Base-by-base conservation (phyloP, 345 rosid genomes). In the Moricandia arvensis region DNA sequence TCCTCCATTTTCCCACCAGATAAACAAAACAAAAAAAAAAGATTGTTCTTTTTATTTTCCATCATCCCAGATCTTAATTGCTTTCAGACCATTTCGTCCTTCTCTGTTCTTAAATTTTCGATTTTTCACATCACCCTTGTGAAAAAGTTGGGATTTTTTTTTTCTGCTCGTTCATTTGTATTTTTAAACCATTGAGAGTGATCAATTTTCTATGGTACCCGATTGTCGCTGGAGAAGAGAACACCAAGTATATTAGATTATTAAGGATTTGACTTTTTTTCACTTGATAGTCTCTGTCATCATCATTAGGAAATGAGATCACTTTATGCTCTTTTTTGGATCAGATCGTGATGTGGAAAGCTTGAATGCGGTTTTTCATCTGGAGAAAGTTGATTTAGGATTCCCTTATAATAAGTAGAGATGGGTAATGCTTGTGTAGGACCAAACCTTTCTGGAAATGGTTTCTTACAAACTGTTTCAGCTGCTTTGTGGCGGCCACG, bases 341-440 rank as follows among this genome's bases (percentile, higher is more conserved):
- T 70, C 78, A 35, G 85, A 85, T 83, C 80, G 80, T 88, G 74
- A 83, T 79, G 82, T 80, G 49, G 69, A 63, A 60, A 59, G 66
- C 58, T 69, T 79, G 51, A 74, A 67, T 72, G 77, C 59, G 7
- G 35, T 60, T 13, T 41, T 41, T 4, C 1, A 34, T 66, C 69
- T 51, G 24, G 58, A 72, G 68, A 13, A 21, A 37, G 66, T 74
- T 74, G 76, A 60, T 55, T 68, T 38, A 37, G 78, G 72, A 30
- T 45, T 69, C 13, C 24, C 24, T 21, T 21, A 63, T 55, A 34
- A 65, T 55, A 53, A 68, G 72, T 59, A 63, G 37, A 63, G 76
- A 92, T 92, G 97, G 97, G 96, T 55, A 92, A 92, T 73, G 86
- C 86, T 63, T 92, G 96, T 68, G 87, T 89, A 26, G 97, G 97